These are phyloP conservation scores for Pistacia vera DNA, from an alignment of 345 rosid species.

Conservation along the genomic window DNA sequence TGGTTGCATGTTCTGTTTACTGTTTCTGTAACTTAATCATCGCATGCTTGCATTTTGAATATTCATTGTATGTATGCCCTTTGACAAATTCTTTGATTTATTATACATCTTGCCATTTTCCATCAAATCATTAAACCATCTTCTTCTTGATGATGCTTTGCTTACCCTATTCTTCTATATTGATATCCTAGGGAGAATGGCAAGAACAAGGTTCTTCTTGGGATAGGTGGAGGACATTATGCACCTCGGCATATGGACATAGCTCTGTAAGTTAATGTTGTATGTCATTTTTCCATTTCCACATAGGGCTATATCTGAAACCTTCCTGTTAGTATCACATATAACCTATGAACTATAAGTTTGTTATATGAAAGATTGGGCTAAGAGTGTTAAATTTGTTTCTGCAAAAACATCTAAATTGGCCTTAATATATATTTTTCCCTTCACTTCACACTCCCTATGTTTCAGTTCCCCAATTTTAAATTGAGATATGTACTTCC, in stretches of 20 bases:
- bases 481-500: neutral
- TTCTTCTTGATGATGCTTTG: neutral
- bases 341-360: neutral
- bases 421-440: neutral
- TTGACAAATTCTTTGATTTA: neutral
- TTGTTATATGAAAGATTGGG: neutral
- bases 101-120: neutral
- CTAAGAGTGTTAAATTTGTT: conserved; percentile 1
- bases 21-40: neutral
- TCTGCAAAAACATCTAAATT: conserved; percentile 7
- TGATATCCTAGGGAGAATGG: conserved; percentile 45
- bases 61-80: neutral
- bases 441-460: neutral
- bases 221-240: conserved; percentile 93
- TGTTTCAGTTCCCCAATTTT: neutral
- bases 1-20: neutral
- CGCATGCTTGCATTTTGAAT: neutral
- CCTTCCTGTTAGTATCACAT: neutral
- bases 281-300: neutral
- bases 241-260: conserved; percentile 94
- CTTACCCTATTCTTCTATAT: neutral
- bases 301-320: neutral
- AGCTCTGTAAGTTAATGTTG: conserved; percentile 61
- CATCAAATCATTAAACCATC: neutral
- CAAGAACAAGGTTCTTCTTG: conserved; percentile 73